Evolutionary conservation across 1,139 yeast genomes (phyloP), one percentile per base, ranked within the genome.

Genomic region (Maudiozyma humilis): DNA sequence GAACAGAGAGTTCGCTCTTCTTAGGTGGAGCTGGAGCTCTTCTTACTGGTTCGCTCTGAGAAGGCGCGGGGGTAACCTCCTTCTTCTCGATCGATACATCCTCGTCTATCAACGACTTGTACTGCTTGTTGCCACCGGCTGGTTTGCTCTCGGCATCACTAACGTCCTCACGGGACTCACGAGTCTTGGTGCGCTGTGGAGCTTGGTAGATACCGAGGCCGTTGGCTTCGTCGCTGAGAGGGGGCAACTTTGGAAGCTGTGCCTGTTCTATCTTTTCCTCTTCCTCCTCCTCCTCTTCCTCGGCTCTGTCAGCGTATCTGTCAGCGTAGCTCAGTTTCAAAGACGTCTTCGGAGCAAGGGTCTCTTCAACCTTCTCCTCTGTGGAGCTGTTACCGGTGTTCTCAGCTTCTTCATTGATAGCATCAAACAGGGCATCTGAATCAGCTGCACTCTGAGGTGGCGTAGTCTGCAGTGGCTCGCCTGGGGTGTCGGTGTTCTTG

Each of bases 161-260:
- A 31, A n/a, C 6, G n/a, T 32, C 33, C 16, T 33, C 37, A 13
- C 37, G 15, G 13, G 16, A 6, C 3, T 32, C 32, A 1, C 12
- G 14, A 19, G 32, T 19, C 12, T 39, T 30, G 19, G 32, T 32
- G 13, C n/a, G 18, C 8, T 40, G 18, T 10, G 44, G 29, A 16
- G 45, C 40, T 43, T 46, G 49, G 37, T 59, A 59, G 20, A 59
- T 51, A 17, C 62, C 59, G 16, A 61, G 41, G 3, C 64, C 62
- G 16, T 52, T 54, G 18, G 73, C 70, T 39, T 64, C 53, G 32
- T 51, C 52, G 41, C 59, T 60, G 43, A 64, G 49, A 4, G 64
- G 65, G 6, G 68, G 66, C 20, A 68, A 47, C 6, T 66, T 60
- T 32, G 65, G 65, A 51, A 62, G 47, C 57, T 62, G 50, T 44